These are phyloP conservation scores for Gynandropsis gynandra DNA, from an alignment of 345 rosid species.

Conservation along the genomic window DNA sequence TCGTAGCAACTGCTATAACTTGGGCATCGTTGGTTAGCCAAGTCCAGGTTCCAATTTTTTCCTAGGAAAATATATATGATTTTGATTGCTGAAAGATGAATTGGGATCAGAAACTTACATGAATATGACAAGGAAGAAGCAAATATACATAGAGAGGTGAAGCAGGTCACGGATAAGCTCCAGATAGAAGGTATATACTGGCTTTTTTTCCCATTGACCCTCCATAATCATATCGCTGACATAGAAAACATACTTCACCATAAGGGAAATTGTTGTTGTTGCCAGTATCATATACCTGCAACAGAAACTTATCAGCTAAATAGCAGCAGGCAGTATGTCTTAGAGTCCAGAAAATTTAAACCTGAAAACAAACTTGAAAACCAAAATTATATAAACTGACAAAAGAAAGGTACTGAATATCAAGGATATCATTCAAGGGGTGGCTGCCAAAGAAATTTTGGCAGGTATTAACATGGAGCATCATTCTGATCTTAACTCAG, in stretches of 20 bases:
- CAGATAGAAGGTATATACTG: slow-evolving; percentile 88
- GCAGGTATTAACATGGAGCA: too few species aligned
- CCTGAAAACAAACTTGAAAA: not conserved
- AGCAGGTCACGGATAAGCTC: slow-evolving; percentile 93
- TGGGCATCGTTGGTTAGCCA: not conserved
- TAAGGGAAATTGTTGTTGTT: slow-evolving; percentile 74
- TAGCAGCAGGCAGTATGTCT: not conserved
- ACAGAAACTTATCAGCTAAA: slow-evolving; percentile 13
- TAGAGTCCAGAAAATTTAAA: not conserved
- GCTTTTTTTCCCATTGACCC: slow-evolving; percentile 95
- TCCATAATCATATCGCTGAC: slow-evolving; percentile 89
- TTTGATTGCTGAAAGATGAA: slow-evolving; percentile 4
- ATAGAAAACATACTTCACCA: slow-evolving; percentile 80
- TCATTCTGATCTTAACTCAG: not conserved
- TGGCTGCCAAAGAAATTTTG: too few species aligned
- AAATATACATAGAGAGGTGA: slow-evolving; percentile 85
- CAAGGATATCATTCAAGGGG: not conserved
- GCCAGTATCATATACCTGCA: slow-evolving; percentile 91
- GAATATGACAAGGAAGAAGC: slow-evolving; percentile 95
- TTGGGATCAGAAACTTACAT: slow-evolving; percentile 50
- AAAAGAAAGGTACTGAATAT: not conserved
- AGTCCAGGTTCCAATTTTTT: not conserved
- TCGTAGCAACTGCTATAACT: slow-evolving; percentile 1
- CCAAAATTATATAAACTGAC: not conserved
- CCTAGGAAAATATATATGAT: slow-evolving; percentile 4